Percentiles rank a stretch among this genome's conserved stretches.
Evolutionary conservation across 768 basidiomycete genomes (phyloP).

Genomic region (Rhodotorula babjevae): DNA sequence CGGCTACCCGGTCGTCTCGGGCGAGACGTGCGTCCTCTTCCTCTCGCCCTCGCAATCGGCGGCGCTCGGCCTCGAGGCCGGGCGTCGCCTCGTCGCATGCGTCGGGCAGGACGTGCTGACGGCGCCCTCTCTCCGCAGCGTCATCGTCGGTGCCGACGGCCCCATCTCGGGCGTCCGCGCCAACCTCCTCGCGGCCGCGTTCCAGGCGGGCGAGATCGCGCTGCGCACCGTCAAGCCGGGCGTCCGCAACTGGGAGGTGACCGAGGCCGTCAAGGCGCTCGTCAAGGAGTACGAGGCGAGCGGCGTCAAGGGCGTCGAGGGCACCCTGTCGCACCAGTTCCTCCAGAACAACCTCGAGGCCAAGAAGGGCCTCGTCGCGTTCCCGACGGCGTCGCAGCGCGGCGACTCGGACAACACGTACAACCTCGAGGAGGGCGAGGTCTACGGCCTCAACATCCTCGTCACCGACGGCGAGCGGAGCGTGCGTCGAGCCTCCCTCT

Average conservation of each 20-base stretch:
- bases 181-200: slow-evolving; percentile 89
- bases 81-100: no score
- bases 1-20: slow-evolving; percentile 87
- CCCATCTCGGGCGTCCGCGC: slow-evolving; percentile 77
- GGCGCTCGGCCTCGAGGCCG: no score
- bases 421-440: slow-evolving; percentile 86
- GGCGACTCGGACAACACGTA: slow-evolving; percentile 71
- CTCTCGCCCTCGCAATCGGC: neutral
- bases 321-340: slow-evolving; percentile 55
- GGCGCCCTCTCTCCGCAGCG: slow-evolving; percentile 8
- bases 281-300: slow-evolving; percentile 58
- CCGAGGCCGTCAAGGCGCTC: slow-evolving; percentile 72
- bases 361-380: slow-evolving; percentile 75
- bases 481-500: slow-evolving; percentile 51
- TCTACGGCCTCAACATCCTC: slow-evolving; percentile 89
- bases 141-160: slow-evolving; percentile 70
- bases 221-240: slow-evolving; percentile 71
- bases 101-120: neutral
- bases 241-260: slow-evolving; percentile 91
- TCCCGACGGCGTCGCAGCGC: slow-evolving; percentile 70
- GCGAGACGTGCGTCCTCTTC: slow-evolving; percentile 60
- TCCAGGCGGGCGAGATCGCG: slow-evolving; percentile 83
- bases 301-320: slow-evolving; percentile 91
- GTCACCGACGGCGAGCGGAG: slow-evolving; percentile 83
- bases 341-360: slow-evolving; percentile 84